Evolutionary conservation across 768 basidiomycete species (phyloP).

Genomic region (Lactarius akahatsu): DNA sequence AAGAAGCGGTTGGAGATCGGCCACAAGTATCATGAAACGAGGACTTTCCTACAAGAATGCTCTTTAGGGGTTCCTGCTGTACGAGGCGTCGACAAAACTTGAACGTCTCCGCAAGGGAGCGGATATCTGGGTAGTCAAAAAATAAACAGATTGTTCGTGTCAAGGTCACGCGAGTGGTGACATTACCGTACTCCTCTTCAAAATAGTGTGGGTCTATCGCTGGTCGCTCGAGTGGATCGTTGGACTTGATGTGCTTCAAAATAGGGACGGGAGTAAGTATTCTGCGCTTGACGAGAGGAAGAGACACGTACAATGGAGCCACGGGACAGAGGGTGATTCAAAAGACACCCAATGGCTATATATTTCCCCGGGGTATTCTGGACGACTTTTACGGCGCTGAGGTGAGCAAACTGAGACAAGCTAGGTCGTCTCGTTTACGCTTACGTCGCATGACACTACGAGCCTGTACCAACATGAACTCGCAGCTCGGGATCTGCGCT

Average conservation of each 20-base stretch:
- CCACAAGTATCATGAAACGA: not conserved
- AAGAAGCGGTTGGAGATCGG: not conserved
- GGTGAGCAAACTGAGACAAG: not conserved
- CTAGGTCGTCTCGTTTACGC: not conserved
- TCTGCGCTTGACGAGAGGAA: not conserved
- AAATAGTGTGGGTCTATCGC: conserved; percentile 29
- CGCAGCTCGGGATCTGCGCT: conserved; percentile 14
- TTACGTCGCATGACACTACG: conserved; percentile 3
- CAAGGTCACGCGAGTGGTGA: not conserved
- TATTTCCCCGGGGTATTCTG: conserved; percentile 20
- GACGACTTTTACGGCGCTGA: not conserved
- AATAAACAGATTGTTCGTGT: not conserved
- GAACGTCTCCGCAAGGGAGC: conserved; percentile 25
- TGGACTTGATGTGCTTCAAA: conserved; percentile 26
- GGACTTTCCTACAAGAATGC: conserved; percentile 18
- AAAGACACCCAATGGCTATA: not conserved
- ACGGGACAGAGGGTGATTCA: conserved; percentile 26
- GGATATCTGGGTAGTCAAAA: conserved; percentile 13
- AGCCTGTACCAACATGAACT: not conserved
- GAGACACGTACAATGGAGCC: conserved; percentile 27
- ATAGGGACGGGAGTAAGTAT: not conserved
- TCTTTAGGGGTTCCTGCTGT: conserved; percentile 29
- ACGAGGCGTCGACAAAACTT: conserved; percentile 30
- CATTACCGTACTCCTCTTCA: conserved; percentile 28
- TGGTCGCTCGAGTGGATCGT: conserved; percentile 22